Conservation (phyloP, 2,329 filamentous ascomycete species). For the Fusarium redolens region DNA sequence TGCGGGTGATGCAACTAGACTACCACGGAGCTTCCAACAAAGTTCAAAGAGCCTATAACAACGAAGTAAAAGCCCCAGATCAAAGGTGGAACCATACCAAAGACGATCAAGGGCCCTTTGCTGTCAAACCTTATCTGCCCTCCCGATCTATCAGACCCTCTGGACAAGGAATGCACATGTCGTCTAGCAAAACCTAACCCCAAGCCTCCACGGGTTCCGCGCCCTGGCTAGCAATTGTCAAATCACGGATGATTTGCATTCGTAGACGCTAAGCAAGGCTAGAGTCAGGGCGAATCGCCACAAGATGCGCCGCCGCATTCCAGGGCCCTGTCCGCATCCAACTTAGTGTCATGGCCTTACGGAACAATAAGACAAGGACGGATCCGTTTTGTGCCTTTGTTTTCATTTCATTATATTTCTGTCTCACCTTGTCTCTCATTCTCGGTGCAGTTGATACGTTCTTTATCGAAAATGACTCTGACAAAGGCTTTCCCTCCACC, state of each 20-base stretch:
- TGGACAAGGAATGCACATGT: constrained; percentile 16
- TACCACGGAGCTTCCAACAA: background rate
- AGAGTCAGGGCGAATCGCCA: constrained; percentile 14
- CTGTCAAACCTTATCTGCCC: constrained; percentile 12
- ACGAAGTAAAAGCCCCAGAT: background rate
- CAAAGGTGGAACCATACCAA: background rate
- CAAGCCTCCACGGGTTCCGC: background rate
- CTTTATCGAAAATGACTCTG: constrained; percentile 19
- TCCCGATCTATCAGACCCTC: background rate
- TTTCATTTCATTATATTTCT: background rate
- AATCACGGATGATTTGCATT: constrained; percentile 5
- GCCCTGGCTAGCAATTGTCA: background rate
- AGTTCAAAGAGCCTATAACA: background rate
- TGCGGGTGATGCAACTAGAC: background rate
- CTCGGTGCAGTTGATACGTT: constrained; percentile 5
- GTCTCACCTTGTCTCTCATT: constrained; percentile 16
- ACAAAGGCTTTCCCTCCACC: constrained; percentile 26
- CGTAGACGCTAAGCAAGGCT: background rate
- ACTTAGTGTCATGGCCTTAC: constrained; percentile 5
- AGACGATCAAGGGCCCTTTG: constrained; percentile 1
- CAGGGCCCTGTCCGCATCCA: constrained; percentile 18
- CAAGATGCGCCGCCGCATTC: constrained; percentile 21
- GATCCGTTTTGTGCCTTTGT: constrained; percentile 7
- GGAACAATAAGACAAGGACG: constrained; percentile 20
- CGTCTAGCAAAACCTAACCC: constrained; percentile 11